Base-by-base conservation (phyloP, 768 basidiomycete species). In the Austroboletus eburneus region DNA sequence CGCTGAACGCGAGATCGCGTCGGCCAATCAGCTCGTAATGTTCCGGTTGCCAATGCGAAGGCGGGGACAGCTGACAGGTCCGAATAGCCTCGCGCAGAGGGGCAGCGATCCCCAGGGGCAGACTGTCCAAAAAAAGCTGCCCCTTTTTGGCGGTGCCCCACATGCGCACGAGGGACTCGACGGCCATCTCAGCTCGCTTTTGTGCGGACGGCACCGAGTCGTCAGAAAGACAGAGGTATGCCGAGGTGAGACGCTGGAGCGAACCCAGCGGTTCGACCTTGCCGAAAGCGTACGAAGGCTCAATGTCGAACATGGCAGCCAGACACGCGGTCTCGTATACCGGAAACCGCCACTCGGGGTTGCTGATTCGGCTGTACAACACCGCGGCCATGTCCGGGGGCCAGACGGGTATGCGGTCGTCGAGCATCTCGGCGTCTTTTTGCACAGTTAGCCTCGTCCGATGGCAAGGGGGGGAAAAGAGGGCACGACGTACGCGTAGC, bases 71-170 rank as follows among this genome's bases (percentile, higher is more conserved):
- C 59, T 95, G 92, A 50, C 90, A 91, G 9, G 85, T 82, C 50
- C 91, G 70, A n/a, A 87, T 73, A 2, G 87, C 89, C 63, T 98
- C 96, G 43, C 85, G 71, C 5, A 98, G 67, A 2, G 95, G 94
- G 1, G 83, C 76, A 2, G 83, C 78, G 23, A 89, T 71, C 1
- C 88, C 87, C 10, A 89, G 61, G 1, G 88, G 82, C 16, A 92
- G 63, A 17, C 68, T 66, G 45, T 77, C 71, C 34, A 88, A 56
- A 41, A 81, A 72, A 12, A 74, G 70, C 6, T 67, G 59, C 3
- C 75, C 76, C 20, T 74, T 64, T 6, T 72, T 63, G 7, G 73
- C 67, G 7, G 66, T 58, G 13, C 62, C 59, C 52, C 57, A 61
- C 45, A 57, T 64, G 3, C 69, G 63, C 14, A 87, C 74, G 66